Evolutionary conservation across 345 rosid species (phyloP), one percentile per base, ranked within the genome.

Genomic region (Laguncularia racemosa): DNA sequence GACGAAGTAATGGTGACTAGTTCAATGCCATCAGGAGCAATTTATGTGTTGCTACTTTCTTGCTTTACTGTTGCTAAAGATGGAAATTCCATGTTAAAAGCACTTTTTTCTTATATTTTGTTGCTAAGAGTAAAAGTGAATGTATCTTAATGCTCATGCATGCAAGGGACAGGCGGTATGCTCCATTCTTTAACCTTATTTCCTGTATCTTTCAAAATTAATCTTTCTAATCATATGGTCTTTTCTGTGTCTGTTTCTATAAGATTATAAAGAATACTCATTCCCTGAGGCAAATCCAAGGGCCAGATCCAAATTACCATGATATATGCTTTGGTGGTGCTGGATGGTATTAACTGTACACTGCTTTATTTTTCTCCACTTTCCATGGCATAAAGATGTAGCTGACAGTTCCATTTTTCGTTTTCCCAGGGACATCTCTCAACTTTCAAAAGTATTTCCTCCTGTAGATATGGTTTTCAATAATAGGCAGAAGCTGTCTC

Each of bases 291-390:
- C 83, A 68, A 73, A 84, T 87, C 26, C 83, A 26, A 19, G 97
- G 97, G 50, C 97, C 97, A 26, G 98, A 92, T 63, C 96, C 97
- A 26, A 86, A 77, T 58, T 92, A 68, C 67, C 77, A 83, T 46
- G 99, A 93, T 64, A 81, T 83, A 64, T 89, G 95, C 76, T 93
- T 89, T 73, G 74, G 78, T 50, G 85, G 80, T 46, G 86, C 77
- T 66, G 61, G 72, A 70, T 81, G 95, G 96, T 92, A 77, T 21
- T 50, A 16, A 16, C 21, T 16, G 53, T 50, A 51, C 14, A 19
- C 26, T 20, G 7, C 1, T 19, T 8, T 4, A 11, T 19, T 12
- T 21, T 43, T 50, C 12, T 20, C 57, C 56, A 45, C 58, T 11
- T 59, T 26, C 55, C n/a, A 16, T 21, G 19, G 50, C 26, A 20